Evolutionary conservation across 2,329 filamentous ascomycete genomes (phyloP).

Genomic region (Trichoderma lentiforme): DNA sequence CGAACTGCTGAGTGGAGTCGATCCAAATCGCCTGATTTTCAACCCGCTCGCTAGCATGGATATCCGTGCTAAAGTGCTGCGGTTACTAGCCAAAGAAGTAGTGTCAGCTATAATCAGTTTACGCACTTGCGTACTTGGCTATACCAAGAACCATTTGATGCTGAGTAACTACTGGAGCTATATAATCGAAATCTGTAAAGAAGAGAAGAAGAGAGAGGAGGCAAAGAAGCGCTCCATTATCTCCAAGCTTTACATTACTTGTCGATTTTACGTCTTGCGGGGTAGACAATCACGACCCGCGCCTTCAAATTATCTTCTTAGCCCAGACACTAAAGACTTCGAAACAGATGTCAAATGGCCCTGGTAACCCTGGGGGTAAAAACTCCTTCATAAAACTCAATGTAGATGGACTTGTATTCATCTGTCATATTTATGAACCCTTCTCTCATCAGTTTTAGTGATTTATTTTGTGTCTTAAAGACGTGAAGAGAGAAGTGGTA

Average conservation of each 20-base stretch:
- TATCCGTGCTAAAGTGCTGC: background rate
- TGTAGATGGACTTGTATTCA: background rate
- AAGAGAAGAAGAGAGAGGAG: too few relatives aligned
- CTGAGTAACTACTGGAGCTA: background rate
- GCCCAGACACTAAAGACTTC: background rate
- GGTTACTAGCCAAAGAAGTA: background rate
- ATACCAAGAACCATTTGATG: background rate
- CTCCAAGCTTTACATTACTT: background rate
- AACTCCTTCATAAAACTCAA: background rate
- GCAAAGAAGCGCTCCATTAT: too few relatives aligned
- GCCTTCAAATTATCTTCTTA: background rate
- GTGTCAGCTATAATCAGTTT: background rate
- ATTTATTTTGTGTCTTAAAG: background rate
- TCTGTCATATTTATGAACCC: background rate
- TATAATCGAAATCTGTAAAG: background rate
- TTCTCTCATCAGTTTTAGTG: background rate
- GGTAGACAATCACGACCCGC: background rate
- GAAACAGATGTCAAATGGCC: background rate
- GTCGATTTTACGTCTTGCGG: background rate
- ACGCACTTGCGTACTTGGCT: background rate
- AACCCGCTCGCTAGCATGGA: background rate
- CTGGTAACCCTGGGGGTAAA: background rate
- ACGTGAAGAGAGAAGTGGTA: background rate
- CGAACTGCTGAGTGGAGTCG: background rate
- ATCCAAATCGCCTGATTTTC: background rate